phyloP scores from a whole-genome alignment of 139 green algal genomes.

The Asterochloris sp. region DNA sequence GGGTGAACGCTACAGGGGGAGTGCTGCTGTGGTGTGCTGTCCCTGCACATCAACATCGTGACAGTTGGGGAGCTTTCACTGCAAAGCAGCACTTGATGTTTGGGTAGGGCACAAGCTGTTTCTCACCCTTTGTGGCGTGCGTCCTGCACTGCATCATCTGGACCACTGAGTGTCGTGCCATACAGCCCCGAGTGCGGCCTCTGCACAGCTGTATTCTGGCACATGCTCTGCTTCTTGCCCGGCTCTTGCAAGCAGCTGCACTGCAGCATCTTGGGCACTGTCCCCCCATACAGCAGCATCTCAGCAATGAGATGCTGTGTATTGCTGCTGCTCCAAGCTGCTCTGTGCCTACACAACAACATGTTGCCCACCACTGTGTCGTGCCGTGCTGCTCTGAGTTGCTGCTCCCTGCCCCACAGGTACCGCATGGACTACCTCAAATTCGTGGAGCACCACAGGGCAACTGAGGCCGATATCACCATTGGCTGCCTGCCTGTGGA shows the following conservation, averaged over 20 bases:
- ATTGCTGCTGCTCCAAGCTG: neutral
- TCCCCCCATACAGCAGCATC: neutral
- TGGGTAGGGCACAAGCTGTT: too few species aligned
- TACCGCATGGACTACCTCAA: constrained; percentile 99
- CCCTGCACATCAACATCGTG: too few species aligned
- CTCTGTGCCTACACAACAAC: neutral
- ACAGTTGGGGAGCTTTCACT: too few species aligned
- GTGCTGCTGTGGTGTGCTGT: too few species aligned
- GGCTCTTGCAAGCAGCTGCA: too few species aligned
- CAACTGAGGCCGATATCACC: constrained; percentile 91
- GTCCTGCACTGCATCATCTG: too few species aligned
- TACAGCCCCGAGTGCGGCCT: neutral
- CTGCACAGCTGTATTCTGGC: constrained; percentile 5
- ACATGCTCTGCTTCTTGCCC: neutral
- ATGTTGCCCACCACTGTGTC: neutral
- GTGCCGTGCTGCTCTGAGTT: neutral
- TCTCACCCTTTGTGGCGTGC: too few species aligned
- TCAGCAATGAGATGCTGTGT: too few species aligned
- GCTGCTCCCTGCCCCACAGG: constrained; percentile 27
- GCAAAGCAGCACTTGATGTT: too few species aligned
- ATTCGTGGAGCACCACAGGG: constrained; percentile 93
- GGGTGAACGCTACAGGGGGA: too few species aligned
- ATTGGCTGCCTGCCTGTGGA: constrained; percentile 91
- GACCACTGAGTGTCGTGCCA: too few species aligned
- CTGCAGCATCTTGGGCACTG: neutral